phyloP scores from a whole-genome alignment of 345 rosid species.

The Eucalyptus lansdowneana region DNA sequence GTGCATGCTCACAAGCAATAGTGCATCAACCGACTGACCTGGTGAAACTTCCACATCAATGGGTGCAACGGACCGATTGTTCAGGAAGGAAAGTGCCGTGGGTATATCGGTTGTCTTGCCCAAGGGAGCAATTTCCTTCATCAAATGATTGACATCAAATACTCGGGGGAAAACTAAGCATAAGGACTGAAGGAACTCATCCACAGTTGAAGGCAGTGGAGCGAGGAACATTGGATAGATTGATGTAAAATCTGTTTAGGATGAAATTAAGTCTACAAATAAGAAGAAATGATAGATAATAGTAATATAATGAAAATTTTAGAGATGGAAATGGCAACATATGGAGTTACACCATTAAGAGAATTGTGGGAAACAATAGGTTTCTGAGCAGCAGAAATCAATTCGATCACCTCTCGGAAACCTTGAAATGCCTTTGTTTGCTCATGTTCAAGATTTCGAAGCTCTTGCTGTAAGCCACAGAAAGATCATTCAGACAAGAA shows the following conservation, averaged over 20 bases:
- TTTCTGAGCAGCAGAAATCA: constrained; percentile 79
- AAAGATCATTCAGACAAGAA: background rate
- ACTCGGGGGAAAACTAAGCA: constrained; percentile 43
- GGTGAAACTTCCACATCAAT: constrained; percentile 51
- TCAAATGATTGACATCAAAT: constrained; percentile 56
- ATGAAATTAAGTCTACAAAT: background rate
- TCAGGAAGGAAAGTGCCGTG: constrained; percentile 37
- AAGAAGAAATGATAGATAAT: background rate
- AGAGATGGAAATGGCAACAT: background rate
- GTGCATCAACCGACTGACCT: constrained; percentile 30
- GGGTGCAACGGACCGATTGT: constrained; percentile 43
- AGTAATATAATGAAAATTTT: background rate
- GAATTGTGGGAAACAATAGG: constrained; percentile 71
- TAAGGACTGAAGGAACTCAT: constrained; percentile 47
- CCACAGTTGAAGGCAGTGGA: constrained; percentile 58
- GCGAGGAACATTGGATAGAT: constrained; percentile 67
- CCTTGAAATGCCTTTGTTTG: constrained; percentile 62
- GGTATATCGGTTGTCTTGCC: constrained; percentile 33
- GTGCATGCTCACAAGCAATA: background rate
- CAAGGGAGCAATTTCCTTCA: constrained; percentile 44
- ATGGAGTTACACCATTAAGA: constrained; percentile 58
- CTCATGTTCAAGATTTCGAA: constrained; percentile 45
- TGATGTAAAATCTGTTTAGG: constrained; percentile 58
- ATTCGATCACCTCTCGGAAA: constrained; percentile 84
- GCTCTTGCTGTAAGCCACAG: constrained; percentile 44